Evolutionary conservation across 2,329 filamentous ascomycete species (phyloP).

Genomic region (Pyrenophora seminiperda): DNA sequence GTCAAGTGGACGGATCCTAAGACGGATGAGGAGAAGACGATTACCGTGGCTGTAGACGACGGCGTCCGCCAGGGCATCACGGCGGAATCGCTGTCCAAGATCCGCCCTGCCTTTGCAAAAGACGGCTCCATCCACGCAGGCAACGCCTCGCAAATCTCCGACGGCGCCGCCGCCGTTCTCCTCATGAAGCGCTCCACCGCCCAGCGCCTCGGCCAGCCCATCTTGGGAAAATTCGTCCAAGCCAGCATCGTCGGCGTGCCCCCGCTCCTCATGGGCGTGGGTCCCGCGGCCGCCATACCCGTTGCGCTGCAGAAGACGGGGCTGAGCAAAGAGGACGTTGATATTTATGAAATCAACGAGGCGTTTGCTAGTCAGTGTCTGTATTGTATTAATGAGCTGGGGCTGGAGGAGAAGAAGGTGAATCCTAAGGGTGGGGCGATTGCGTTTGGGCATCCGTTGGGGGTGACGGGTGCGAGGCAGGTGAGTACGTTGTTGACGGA

Average conservation of each 20-base stretch:
- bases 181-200: slow-evolving; percentile 95
- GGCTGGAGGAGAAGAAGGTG: slow-evolving; percentile 81
- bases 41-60: slow-evolving; percentile 85
- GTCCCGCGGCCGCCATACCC: slow-evolving; percentile 94
- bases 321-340: slow-evolving; percentile 81
- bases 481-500: slow-evolving; percentile 91
- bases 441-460: slow-evolving; percentile 92
- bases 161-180: slow-evolving; percentile 92
- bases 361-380: slow-evolving; percentile 95
- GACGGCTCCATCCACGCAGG: slow-evolving; percentile 94
- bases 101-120: slow-evolving; percentile 86
- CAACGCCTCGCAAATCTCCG: slow-evolving; percentile 91
- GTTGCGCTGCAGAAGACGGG: slow-evolving; percentile 87
- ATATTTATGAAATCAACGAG: slow-evolving; percentile 99
- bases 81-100: slow-evolving; percentile 85
- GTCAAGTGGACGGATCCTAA: slow-evolving; percentile 92
- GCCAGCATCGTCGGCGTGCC: slow-evolving; percentile 86
- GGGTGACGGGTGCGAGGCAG: slow-evolving; percentile 92
- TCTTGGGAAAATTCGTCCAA: slow-evolving; percentile 90
- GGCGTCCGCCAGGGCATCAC: slow-evolving; percentile 87
- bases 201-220: slow-evolving; percentile 81
- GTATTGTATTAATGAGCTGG: slow-evolving; percentile 89
- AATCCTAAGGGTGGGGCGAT: slow-evolving; percentile 98
- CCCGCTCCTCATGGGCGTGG: slow-evolving; percentile 93
- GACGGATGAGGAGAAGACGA: slow-evolving; percentile 79